These are phyloP conservation scores for Penstemon eatonii DNA, from an alignment of 257 asterid species.

Conservation along the genomic window DNA sequence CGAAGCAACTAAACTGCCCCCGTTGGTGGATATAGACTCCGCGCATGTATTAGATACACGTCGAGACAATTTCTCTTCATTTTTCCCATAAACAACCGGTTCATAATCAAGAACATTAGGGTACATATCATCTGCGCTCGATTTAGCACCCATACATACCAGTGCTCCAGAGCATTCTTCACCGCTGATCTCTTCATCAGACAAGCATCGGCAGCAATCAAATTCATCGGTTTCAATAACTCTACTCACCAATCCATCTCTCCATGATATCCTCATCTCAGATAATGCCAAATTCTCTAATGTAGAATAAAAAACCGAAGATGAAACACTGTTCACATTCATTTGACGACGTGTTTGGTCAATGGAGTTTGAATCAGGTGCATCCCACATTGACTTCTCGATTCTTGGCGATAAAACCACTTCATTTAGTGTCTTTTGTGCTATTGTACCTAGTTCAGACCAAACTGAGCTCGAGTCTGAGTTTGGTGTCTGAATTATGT, in stretches of 20 bases:
- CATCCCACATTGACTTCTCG: slow-evolving; percentile 37
- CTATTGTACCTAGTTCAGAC: slow-evolving; percentile 34
- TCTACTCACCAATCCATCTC: slow-evolving; percentile 47
- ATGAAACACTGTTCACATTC: slow-evolving; percentile 37
- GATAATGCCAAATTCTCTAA: slow-evolving; percentile 48
- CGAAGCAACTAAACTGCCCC: too few species aligned
- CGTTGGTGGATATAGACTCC: too few species aligned
- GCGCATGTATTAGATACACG: too few species aligned
- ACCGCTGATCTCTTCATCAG: slow-evolving; percentile 58
- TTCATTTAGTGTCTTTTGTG: slow-evolving; percentile 26
- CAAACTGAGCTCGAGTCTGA: slow-evolving; percentile 43
- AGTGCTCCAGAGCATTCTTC: slow-evolving; percentile 22
- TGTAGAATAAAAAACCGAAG: slow-evolving; percentile 59
- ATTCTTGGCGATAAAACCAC: slow-evolving; percentile 36
- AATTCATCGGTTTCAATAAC: slow-evolving; percentile 45
- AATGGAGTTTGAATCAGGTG: slow-evolving; percentile 28
- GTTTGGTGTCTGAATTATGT: slow-evolving; percentile 68
- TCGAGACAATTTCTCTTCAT: too few species aligned
- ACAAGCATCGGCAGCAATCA: slow-evolving; percentile 69
- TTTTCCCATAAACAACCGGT: too few species aligned
- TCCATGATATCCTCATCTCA: slow-evolving; percentile 75
- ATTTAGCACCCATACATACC: too few species aligned
- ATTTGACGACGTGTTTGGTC: slow-evolving; percentile 17
- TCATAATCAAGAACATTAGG: too few species aligned
- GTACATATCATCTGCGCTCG: too few species aligned